phyloP scores from a whole-genome alignment of 495 filamentous ascomycete genomes.

The Neurospora terricola region DNA sequence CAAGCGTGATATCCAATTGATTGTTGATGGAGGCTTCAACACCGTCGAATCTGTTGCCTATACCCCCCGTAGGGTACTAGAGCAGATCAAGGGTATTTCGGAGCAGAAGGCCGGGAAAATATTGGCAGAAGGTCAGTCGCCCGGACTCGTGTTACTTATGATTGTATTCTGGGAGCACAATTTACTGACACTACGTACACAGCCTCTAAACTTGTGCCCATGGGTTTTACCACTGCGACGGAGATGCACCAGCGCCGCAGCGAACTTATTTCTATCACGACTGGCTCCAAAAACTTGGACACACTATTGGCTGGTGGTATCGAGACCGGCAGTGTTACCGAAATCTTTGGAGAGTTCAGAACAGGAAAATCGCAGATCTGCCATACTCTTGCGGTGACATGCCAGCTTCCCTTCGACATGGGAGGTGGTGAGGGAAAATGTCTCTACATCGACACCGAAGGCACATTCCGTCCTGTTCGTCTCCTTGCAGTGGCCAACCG shows the following conservation, averaged over 20 bases:
- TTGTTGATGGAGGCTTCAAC: slow-evolving; percentile 85
- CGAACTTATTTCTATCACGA: slow-evolving; percentile 95
- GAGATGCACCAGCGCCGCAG: slow-evolving; percentile 97
- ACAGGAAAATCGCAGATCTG: slow-evolving; percentile 98
- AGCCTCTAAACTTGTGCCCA: slow-evolving; percentile 93
- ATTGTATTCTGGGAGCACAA: neutral
- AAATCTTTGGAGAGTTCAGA: slow-evolving; percentile 95
- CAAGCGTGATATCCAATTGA: slow-evolving; percentile 86
- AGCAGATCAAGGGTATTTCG: slow-evolving; percentile 95
- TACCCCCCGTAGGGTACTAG: slow-evolving; percentile 75
- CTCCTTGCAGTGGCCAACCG: slow-evolving; percentile 84
- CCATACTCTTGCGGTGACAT: slow-evolving; percentile 96
- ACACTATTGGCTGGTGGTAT: slow-evolving; percentile 90
- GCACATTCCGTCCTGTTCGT: slow-evolving; percentile 90
- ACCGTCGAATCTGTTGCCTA: slow-evolving; percentile 95
- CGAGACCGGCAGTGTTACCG: slow-evolving; percentile 96
- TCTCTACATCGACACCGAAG: slow-evolving; percentile 98
- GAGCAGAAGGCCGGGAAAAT: slow-evolving; percentile 92
- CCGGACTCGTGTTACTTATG: neutral
- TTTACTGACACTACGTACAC: slow-evolving; percentile 5
- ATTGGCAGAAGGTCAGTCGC: slow-evolving; percentile 66
- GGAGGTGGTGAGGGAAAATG: slow-evolving; percentile 97
- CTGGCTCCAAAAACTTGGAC: slow-evolving; percentile 92
- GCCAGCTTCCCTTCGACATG: slow-evolving; percentile 97
- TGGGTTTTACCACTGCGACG: slow-evolving; percentile 99